Evolutionary conservation across 441 rosid species (phyloP).

Genomic region (Syzygium syzygioides): DNA sequence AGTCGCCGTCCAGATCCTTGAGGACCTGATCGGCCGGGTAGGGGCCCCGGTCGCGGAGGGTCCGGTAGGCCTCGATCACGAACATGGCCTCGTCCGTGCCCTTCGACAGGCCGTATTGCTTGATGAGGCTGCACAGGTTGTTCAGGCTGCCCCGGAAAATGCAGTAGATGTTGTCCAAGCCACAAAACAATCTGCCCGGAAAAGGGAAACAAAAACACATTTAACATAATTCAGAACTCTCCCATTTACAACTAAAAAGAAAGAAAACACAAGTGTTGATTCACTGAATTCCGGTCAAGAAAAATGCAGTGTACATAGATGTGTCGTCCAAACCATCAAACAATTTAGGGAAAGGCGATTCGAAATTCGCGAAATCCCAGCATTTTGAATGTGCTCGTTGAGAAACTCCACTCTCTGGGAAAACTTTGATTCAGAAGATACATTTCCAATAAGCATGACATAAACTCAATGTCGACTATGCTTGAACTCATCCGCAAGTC

Average conservation of each 20-base stretch:
- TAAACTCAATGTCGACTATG: fast-evolving
- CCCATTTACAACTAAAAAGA: neutral
- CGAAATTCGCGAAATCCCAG: neutral
- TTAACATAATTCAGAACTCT: neutral
- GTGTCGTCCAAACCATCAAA: too few relatives aligned
- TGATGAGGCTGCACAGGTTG: constrained; percentile 39
- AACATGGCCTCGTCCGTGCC: constrained; percentile 39
- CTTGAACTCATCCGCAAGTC: neutral
- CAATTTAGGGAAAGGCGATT: neutral
- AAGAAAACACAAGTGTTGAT: too few relatives aligned
- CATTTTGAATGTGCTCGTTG: neutral
- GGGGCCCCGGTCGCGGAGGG: constrained; percentile 55
- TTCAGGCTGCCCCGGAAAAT: constrained; percentile 43
- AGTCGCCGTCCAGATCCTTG: constrained; percentile 47
- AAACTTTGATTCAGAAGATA: neutral
- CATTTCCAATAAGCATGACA: fast-evolving
- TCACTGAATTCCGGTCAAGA: too few relatives aligned
- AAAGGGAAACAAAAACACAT: neutral
- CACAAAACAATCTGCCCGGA: constrained; percentile 37
- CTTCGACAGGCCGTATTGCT: constrained; percentile 44
- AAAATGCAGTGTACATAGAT: too few relatives aligned
- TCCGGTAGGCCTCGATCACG: constrained; percentile 50
- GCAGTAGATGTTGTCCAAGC: constrained; percentile 52
- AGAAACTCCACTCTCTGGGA: neutral
- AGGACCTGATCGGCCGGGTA: constrained; percentile 64